Percentiles rank a stretch among this genome's conserved stretches.
These are phyloP conservation scores for Solanum medicagineum DNA, from an alignment of 257 asterid species.

Conservation along the genomic window DNA sequence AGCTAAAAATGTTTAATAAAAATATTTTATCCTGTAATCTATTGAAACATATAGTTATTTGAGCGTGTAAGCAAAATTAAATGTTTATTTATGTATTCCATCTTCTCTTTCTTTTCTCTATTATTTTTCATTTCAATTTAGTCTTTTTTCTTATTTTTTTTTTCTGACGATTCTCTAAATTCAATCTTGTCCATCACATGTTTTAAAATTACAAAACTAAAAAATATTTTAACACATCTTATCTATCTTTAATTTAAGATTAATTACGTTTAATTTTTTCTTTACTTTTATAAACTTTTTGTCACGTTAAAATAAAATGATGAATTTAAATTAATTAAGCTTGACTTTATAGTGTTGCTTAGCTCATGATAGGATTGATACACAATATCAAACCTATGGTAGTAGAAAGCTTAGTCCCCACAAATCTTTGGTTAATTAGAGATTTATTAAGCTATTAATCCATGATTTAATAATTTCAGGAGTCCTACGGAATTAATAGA, in stretches of 20 bases:
- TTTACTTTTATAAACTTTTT: too few relatives aligned
- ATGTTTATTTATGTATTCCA: fast-evolving
- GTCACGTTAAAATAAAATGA: too few relatives aligned
- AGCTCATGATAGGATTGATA: neutral
- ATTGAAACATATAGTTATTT: neutral
- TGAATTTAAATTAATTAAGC: neutral
- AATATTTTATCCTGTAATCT: neutral
- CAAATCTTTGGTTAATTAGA: neutral
- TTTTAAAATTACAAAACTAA: too few relatives aligned
- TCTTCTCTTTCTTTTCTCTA: neutral
- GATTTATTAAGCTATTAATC: neutral
- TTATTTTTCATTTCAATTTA: neutral
- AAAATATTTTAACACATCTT: too few relatives aligned
- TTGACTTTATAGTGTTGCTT: neutral
- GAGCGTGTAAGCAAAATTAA: neutral
- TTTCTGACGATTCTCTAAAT: too few relatives aligned
- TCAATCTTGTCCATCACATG: too few relatives aligned
- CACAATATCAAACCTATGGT: neutral
- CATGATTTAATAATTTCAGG: neutral
- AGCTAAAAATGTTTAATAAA: neutral
- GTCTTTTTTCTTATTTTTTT: neutral
- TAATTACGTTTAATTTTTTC: too few relatives aligned
- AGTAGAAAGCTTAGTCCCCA: neutral
- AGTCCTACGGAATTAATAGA: neutral
- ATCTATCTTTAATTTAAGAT: too few relatives aligned